Conservation (phyloP, 1,139 yeast species). For the Blastobotrys serpentis region DNA sequence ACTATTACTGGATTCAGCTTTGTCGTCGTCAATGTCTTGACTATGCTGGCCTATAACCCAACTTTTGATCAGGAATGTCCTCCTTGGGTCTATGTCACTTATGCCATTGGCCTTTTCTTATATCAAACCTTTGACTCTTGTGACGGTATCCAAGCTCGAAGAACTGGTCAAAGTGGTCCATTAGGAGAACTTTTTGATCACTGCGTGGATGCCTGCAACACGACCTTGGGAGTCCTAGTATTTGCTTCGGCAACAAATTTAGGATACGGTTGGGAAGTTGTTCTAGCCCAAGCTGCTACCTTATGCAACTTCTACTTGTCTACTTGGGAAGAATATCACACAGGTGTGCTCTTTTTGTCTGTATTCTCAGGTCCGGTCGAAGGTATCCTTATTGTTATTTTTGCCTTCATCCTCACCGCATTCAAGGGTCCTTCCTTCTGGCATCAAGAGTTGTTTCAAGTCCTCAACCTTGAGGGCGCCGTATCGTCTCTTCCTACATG, state of each 20-base stretch:
- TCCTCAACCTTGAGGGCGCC: conserved; percentile 12
- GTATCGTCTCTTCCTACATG: conserved; percentile 15
- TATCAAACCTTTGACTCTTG: conserved; percentile 97
- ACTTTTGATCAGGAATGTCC: conserved; percentile 59
- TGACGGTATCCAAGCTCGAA: conserved; percentile 89
- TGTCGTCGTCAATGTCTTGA: conserved; percentile 59
- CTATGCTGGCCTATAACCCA: conserved; percentile 76
- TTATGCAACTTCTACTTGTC: conserved; percentile 78
- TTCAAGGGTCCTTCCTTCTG: conserved; percentile 62
- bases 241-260: conserved; percentile 71
- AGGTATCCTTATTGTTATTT: conserved; percentile 70
- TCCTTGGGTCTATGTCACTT: conserved; percentile 76
- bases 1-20: conserved; percentile 77
- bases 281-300: conserved; percentile 71
- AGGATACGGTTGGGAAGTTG: conserved; percentile 64
- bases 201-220: conserved; percentile 85
- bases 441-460: conserved; percentile 42
- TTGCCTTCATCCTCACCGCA: conserved; percentile 61
- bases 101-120: conserved; percentile 80
- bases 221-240: conserved; percentile 72
- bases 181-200: conserved; percentile 93
- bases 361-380: conserved; percentile 93
- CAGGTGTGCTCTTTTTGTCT: conserved; percentile 77
- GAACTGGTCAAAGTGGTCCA: conserved; percentile 94
- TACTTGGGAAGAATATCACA: conserved; percentile 96